Percentiles rank a stretch among this genome's conserved stretches.
These are phyloP conservation scores for Tulasnella sp. DNA, from an alignment of 768 basidiomycete species.

Conservation along the genomic window DNA sequence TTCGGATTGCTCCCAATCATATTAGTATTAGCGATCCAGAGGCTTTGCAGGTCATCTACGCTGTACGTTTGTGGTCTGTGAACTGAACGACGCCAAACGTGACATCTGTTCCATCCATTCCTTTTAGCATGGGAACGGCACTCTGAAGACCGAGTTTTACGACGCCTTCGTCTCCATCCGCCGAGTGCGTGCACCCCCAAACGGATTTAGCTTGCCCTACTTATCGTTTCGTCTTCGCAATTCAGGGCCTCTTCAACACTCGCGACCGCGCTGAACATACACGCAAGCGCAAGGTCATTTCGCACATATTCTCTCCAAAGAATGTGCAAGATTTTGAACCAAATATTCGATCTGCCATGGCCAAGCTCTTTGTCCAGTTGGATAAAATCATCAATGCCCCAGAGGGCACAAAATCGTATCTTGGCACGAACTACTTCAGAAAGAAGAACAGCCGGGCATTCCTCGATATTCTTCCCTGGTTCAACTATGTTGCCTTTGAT, in stretches of 20 bases:
- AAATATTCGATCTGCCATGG: conserved; percentile 65
- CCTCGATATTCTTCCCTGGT: conserved; percentile 75
- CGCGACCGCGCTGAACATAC: conserved; percentile 77
- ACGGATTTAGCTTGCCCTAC: conserved; percentile 33
- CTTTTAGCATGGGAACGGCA: conserved; percentile 69
- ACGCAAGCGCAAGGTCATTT: conserved; percentile 89
- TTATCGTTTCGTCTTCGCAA: conserved; percentile 31
- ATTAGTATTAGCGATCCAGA: conserved; percentile 77
- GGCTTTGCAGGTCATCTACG: conserved; percentile 75
- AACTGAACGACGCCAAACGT: not conserved
- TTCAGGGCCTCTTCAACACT: conserved; percentile 70
- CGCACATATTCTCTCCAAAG: conserved; percentile 83
- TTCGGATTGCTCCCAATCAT: conserved; percentile 76
- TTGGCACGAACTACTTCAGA: conserved; percentile 29
- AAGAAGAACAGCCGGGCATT: conserved; percentile 61
- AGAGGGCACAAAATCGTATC: conserved; percentile 17
- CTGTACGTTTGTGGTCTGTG: conserved; percentile 39
- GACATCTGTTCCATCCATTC: no score
- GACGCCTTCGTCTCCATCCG: conserved; percentile 75
- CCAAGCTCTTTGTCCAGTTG: conserved; percentile 69
- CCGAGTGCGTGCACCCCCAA: conserved; percentile 44
- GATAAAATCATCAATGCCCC: conserved; percentile 59
- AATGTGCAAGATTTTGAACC: conserved; percentile 86
- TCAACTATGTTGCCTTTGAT: conserved; percentile 69
- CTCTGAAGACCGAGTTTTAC: conserved; percentile 77